Evolutionary conservation across 106 monocot genomes (phyloP).

Genomic region (Gastrodia elata): DNA sequence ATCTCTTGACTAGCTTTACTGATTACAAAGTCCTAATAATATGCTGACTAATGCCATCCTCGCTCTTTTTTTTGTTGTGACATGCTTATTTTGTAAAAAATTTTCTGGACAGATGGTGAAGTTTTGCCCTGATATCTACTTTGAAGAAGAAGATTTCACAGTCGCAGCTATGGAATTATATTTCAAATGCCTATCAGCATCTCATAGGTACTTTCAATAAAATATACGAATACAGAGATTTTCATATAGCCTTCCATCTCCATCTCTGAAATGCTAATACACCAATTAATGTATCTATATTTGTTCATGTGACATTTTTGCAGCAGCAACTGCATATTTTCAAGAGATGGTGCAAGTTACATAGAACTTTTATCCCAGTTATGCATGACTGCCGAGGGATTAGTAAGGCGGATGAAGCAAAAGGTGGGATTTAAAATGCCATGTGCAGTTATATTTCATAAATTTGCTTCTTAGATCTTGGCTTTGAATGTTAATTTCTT

Average conservation of each 20-base stretch:
- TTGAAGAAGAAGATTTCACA: conserved; percentile 49
- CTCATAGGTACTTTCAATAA: conserved; percentile 37
- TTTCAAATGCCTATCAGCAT: conserved; percentile 46
- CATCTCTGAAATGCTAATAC: background rate
- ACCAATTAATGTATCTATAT: background rate
- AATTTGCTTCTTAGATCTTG: background rate
- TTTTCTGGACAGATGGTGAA: conserved; percentile 52
- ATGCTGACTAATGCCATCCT: background rate
- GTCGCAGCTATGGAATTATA: conserved; percentile 44
- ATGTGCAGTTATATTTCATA: background rate
- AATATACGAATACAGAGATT: background rate
- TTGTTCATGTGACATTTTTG: conserved; percentile 7
- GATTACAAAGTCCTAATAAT: background rate
- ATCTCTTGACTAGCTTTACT: background rate
- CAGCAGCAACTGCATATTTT: conserved; percentile 24
- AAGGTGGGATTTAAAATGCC: conserved; percentile 23
- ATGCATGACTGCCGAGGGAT: conserved; percentile 30
- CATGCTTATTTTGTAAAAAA: background rate
- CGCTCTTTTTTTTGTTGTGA: background rate
- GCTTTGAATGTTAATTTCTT: background rate
- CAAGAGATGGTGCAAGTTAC: conserved; percentile 14
- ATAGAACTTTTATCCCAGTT: conserved; percentile 37
- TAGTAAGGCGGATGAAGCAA: conserved; percentile 29
- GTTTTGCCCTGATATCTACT: conserved; percentile 51
- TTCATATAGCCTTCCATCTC: background rate